Evolutionary conservation across 306 rosid genomes (phyloP), one percentile per base, ranked within the genome.

Genomic region (Inga leiocalycina): DNA sequence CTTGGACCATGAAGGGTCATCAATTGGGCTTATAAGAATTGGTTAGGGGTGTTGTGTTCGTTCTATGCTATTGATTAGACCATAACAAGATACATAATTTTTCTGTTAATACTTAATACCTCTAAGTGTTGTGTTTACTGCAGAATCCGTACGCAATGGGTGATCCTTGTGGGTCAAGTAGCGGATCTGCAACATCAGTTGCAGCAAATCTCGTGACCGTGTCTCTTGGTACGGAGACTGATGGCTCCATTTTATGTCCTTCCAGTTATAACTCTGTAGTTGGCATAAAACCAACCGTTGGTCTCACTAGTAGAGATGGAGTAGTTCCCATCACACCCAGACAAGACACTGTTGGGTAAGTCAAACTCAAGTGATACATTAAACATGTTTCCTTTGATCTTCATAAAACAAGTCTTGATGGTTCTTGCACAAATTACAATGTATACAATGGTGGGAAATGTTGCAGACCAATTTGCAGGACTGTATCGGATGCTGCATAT

Each of bases 331-430:
- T 93, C 76, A 80, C 87, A 44, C 91, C 86, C 6, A 85, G 90
- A 51, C 95, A 90, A 77, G 97, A 91, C 88, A 80, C 93, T 4
- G 62, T 93, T 67, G 95, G 95, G 94, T 92, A 88, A 27, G 86
- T 61, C 91, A 88, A 16, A 12, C 19, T 35, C 24, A 16, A 15
- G 9, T 67, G 27, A 67, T 62, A 3, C 37, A 30, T 64, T 30
- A 30, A 30, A 64, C 35, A 30, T 9, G 7, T 62, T 62, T 27
- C 37, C 12, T 66, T 9, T 66, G 45, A 66, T 66, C 71, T 66
- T 34, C 71, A 45, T 35, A 17, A 27, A 34, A 14, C n/a, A 16
- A 20, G 12, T 67, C 24, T 16, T 17, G 4, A 8, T 67, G 72
- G 72, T 37, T 67, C 46, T 67, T 37, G 6, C 15, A 30, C 24